Percentiles rank a stretch among this genome's conserved stretches.
Evolutionary conservation across 139 green algal species (phyloP).

Genomic region (Tetradesmus obliquus): DNA sequence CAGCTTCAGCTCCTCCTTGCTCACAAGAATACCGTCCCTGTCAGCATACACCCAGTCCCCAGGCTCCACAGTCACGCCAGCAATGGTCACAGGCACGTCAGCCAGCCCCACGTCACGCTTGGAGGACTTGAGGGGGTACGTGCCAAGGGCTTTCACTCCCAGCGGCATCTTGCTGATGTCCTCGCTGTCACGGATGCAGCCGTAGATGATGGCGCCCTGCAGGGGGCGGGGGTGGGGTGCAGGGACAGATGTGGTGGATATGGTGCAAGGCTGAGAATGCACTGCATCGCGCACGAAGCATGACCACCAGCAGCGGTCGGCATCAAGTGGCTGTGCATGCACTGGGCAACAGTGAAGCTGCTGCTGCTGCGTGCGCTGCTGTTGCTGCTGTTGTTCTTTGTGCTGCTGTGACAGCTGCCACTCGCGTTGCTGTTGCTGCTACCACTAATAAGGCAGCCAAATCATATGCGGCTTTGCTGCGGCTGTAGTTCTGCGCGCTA

Average conservation of each 20-base stretch:
- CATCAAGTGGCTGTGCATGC: not conserved
- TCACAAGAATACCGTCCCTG: constrained; percentile 86
- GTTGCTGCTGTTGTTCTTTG: not conserved
- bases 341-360: not conserved
- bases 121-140: constrained; percentile 90
- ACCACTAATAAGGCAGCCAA: not conserved
- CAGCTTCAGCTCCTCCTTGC: constrained; percentile 72
- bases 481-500: not conserved
- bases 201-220: constrained; percentile 94
- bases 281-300: too few species aligned
- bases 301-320: too few species aligned
- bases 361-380: not conserved
- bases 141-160: constrained; percentile 91
- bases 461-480: not conserved
- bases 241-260: not conserved
- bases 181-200: constrained; percentile 93
- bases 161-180: constrained; percentile 89
- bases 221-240: not conserved
- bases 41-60: constrained; percentile 94
- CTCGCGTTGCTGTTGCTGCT: not conserved
- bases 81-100: constrained; percentile 86
- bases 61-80: constrained; percentile 76
- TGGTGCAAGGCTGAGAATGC: too few species aligned
- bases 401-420: not conserved
- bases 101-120: constrained; percentile 89